Conservation (phyloP, 2,329 filamentous ascomycete genomes). For the Neonectria coccinea region DNA sequence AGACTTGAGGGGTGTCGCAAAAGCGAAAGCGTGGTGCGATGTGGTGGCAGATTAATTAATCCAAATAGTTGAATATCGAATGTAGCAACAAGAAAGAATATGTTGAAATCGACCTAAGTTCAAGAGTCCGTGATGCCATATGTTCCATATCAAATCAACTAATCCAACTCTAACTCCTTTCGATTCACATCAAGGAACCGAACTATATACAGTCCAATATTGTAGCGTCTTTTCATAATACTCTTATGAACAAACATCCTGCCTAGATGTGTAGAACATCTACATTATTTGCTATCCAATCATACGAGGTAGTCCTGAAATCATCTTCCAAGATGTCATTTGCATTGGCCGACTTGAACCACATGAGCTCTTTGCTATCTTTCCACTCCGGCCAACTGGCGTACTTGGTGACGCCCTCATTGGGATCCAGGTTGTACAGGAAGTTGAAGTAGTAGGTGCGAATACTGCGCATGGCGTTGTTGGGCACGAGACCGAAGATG, state of each 20-base stretch:
- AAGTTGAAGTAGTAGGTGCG: constrained; percentile 81
- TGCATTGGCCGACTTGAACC: constrained; percentile 54
- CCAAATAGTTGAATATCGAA: not conserved
- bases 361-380: constrained; percentile 61
- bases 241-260: not conserved
- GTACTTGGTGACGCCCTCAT: constrained; percentile 59
- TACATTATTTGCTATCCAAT: constrained; percentile 45
- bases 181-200: not conserved
- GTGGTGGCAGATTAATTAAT: not conserved
- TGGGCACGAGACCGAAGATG: constrained; percentile 72
- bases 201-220: not conserved
- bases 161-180: not conserved
- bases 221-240: not conserved
- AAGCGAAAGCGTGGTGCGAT: not conserved
- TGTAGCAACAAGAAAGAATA: constrained; percentile 21
- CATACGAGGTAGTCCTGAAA: constrained; percentile 50
- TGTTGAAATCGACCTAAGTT: not conserved
- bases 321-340: constrained; percentile 52
- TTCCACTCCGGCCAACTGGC: constrained; percentile 58
- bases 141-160: not conserved
- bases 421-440: constrained; percentile 77
- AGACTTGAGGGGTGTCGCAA: constrained; percentile 7
- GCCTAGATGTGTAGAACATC: constrained; percentile 41
- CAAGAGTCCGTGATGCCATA: not conserved
- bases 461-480: constrained; percentile 70